Percentiles rank a stretch among this genome's conserved stretches.
Evolutionary conservation across 1,284 basidiomycete genomes (phyloP).

Genomic region (Fomes fomentarius): DNA sequence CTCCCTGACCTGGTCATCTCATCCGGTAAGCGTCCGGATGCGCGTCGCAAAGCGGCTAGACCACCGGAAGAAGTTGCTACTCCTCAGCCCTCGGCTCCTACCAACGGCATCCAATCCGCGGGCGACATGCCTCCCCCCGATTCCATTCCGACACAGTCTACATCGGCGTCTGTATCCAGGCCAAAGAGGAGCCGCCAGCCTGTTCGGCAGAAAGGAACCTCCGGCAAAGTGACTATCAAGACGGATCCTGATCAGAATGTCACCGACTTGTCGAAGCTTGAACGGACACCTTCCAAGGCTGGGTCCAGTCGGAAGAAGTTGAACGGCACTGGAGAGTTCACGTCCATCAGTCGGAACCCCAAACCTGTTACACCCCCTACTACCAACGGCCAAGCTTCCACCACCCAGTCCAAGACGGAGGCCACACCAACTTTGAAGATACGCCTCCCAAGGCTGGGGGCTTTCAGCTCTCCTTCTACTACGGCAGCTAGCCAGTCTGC

Average conservation of each 20-base stretch:
- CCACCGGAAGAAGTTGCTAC: constrained; percentile 4
- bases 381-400: constrained; percentile 2
- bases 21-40: constrained; percentile 21
- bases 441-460: constrained; percentile 52
- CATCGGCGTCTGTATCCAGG: constrained; percentile 10
- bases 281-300: not conserved
- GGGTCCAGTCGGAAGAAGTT: constrained; percentile 12
- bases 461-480: constrained; percentile 25
- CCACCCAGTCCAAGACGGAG: constrained; percentile 10
- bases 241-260: constrained; percentile 5
- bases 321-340: constrained; percentile 3
- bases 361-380: constrained; percentile 20
- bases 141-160: not conserved
- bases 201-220: not conserved
- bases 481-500: constrained; percentile 16
- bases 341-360: constrained; percentile 2
- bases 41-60: constrained; percentile 19
- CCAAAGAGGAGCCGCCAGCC: constrained; percentile 21
- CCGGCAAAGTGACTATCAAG: constrained; percentile 1
- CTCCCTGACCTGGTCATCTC: constrained; percentile 12
- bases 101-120: not conserved
- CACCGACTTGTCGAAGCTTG: constrained; percentile 1
- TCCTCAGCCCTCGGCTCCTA: not conserved
- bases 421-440: constrained; percentile 56
- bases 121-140: constrained; percentile 3